These are phyloP conservation scores for Monilinia vaccinii-corymbosi DNA, from an alignment of 2,329 filamentous ascomycete species.

Conservation along the genomic window DNA sequence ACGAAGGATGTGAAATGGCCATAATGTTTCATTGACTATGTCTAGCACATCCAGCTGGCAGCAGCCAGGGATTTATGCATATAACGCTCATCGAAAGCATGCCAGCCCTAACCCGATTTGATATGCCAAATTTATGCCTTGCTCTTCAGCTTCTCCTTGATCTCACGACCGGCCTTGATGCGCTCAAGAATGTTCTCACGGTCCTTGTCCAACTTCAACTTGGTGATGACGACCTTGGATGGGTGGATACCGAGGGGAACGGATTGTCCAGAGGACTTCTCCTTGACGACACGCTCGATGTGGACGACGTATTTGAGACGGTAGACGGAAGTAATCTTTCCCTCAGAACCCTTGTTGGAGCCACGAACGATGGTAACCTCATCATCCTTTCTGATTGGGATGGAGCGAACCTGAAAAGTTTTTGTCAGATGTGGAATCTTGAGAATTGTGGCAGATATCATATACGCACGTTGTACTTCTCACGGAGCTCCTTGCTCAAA, in stretches of 20 bases:
- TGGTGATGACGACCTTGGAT: conserved; percentile 96
- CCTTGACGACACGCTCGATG: conserved; percentile 91
- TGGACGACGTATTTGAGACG: conserved; percentile 97
- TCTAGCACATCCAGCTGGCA: conserved; percentile 17
- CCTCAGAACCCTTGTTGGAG: conserved; percentile 93
- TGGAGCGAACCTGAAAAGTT: conserved; percentile 69
- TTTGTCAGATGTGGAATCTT: conserved; percentile 10
- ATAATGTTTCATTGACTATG: conserved; percentile 36
- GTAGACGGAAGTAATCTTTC: conserved; percentile 97
- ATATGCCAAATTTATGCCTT: conserved; percentile 22
- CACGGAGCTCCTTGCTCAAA: conserved; percentile 91
- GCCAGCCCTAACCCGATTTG: conserved; percentile 12
- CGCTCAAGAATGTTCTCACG: conserved; percentile 81
- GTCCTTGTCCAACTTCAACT: conserved; percentile 97
- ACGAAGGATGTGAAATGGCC: conserved; percentile 58
- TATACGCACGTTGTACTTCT: conserved; percentile 89
- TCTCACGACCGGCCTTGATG: conserved; percentile 72
- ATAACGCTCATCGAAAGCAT: conserved; percentile 17
- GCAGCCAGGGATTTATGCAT: conserved; percentile 12
- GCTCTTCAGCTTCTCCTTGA: conserved; percentile 49
- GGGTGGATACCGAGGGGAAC: conserved; percentile 91
- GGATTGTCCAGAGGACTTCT: conserved; percentile 95
- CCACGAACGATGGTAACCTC: conserved; percentile 90
- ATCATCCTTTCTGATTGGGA: conserved; percentile 96
- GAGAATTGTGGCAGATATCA: neutral